Evolutionary conservation across 148 eudicot species (phyloP), one percentile per base, ranked within the genome.

Genomic region (Heliosperma pusillum): DNA sequence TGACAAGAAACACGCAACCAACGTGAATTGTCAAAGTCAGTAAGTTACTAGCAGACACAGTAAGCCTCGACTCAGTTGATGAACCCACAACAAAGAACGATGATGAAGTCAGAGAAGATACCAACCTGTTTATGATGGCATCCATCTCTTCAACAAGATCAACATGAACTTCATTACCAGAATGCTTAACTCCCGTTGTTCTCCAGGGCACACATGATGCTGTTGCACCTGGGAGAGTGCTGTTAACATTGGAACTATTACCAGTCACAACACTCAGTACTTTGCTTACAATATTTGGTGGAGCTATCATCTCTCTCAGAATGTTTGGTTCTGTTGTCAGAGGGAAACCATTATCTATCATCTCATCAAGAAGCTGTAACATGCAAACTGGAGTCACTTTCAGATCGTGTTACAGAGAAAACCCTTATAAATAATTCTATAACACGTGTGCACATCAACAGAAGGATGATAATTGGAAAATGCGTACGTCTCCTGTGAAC

Each of bases 281-380:
- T 83, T 95, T 95, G 88, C 91, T 92, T 36, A 95, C 88, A 44
- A 94, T 84, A 77, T 86, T 95, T 71, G 98, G 96, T n/a, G 97
- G 91, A 73, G 98, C 88, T 63, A 92, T 95, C 98, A 92, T 92
- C 74, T 92, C 97, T 76, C 93, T 90, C 58, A 95, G 82, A 71
- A 95, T 92, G 85, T 90, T 95, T 59, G 89, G 89, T 81, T 95
- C 98, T 71, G 97, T 95, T 63, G 97, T 95, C 66, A 95, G 89
- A 78, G 98, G 97, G 82, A 92, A 92, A 33, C 98, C 98, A 77
- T 92, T 95, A 85, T 95, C 98, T 81, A 95, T 95, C 98, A 95
- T 95, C 89, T 95, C 98, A 80, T 95, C 98, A 61, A 95, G 85
- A 77, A 95, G 90, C 98, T 95, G 93, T 78, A 85, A 81, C 16